Evolutionary conservation across 148 eudicot genomes (phyloP), one percentile per base, ranked within the genome.

Genomic region (Silene latifolia): DNA sequence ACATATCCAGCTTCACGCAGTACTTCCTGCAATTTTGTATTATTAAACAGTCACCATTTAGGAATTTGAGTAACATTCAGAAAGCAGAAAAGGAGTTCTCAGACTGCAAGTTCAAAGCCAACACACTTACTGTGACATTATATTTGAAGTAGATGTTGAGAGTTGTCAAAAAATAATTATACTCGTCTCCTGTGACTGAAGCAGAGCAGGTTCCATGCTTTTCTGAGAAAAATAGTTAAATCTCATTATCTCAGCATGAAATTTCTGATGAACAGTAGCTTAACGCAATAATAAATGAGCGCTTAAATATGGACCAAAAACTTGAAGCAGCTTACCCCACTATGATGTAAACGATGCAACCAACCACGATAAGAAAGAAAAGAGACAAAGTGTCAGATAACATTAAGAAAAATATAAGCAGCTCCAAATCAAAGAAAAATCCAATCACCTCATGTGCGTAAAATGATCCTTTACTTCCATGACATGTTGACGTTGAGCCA

Each of bases 371-470:
- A 78, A 72, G 74, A 72, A 76, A 71, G 72, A 83, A 62, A 76
- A 72, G 35, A 77, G 80, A 76, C 29, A 48, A 27, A 56, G 13
- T 44, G 80, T 94, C 83, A 94, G 90, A 72, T 27, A 71, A 72
- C 63, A 67, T 11, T 67, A 27, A 32, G 78, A 59, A 77, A 46
- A 44, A 74, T 56, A 44, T 73, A 35, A 72, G 82, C 20, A 63
- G 66, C 42, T n/a, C 63, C 25, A 39, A 24, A 72, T 73, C 20
- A 57, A 24, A 24, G 20, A 48, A 46, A 27, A 12, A 4, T 62
- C 39, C 20, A 82, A 78, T 69, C 60, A 94, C 98, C 98, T 95
- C 98, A 81, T 92, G 97, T 48, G 87, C 98, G 91, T 96, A 95
- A 85, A 95, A 90, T 69, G 85, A 46, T 76, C 97, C 98, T 80